Evolutionary conservation across 2,329 filamentous ascomycete species (phyloP).

Genomic region (Sclerotinia subarctica): DNA sequence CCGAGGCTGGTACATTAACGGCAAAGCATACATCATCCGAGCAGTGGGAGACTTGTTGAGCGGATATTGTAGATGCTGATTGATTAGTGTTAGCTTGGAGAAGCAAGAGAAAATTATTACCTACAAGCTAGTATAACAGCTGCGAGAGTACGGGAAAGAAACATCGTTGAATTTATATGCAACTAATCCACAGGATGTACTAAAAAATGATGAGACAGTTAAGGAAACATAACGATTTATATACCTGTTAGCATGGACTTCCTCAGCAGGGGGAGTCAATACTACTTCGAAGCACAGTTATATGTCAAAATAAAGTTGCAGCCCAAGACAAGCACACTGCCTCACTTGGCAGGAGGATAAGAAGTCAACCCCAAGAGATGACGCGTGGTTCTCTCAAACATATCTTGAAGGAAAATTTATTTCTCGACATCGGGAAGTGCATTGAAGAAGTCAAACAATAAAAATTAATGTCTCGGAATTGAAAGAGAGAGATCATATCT

Average conservation of each 20-base stretch:
- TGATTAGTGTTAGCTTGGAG: neutral
- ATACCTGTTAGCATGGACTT: neutral
- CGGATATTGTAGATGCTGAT: conserved; percentile 25
- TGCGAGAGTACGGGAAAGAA: neutral
- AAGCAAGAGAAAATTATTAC: neutral
- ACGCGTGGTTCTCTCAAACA: neutral
- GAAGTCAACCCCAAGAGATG: neutral
- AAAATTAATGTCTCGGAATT: neutral
- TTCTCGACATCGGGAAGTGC: neutral
- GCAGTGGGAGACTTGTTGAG: conserved; percentile 30
- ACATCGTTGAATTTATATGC: neutral
- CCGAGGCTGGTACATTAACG: conserved; percentile 53
- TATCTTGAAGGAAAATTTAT: neutral
- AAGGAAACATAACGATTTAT: neutral
- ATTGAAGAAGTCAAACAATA: neutral
- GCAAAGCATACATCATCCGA: conserved; percentile 40
- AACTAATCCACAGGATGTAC: neutral
- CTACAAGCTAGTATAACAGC: conserved; percentile 8
- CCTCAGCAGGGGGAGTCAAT: neutral
- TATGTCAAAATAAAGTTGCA: neutral
- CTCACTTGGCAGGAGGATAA: neutral
- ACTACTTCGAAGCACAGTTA: neutral
- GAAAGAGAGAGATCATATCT: neutral
- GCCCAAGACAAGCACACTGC: neutral
- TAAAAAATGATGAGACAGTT: neutral